Evolutionary conservation across 75 land plant genomes (phyloP).

Genomic region (Azolla pinnata): DNA sequence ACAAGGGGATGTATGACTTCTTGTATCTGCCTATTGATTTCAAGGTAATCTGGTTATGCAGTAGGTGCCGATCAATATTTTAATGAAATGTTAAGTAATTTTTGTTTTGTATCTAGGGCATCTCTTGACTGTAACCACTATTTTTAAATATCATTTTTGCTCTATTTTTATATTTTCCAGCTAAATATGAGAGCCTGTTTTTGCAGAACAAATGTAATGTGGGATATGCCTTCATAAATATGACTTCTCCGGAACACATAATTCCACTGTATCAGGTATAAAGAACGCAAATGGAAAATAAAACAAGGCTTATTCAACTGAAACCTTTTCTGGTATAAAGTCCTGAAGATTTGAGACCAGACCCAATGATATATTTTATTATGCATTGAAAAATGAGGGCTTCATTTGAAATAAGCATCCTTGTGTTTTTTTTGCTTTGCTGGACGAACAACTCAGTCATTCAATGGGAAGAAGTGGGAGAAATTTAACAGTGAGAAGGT

Average conservation of each 20-base stretch:
- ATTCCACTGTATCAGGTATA: conserved; percentile 38
- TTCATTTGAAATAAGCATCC: neutral
- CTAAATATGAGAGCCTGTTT: neutral
- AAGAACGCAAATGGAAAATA: neutral
- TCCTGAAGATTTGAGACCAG: too few relatives aligned
- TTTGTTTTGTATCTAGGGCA: too few relatives aligned
- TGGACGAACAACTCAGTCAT: conserved; percentile 12
- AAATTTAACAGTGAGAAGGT: conserved; percentile 47
- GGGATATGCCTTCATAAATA: conserved; percentile 51
- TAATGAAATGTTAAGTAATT: too few relatives aligned
- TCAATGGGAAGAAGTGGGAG: conserved; percentile 49
- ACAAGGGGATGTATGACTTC: conserved; percentile 30
- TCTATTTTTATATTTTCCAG: too few relatives aligned
- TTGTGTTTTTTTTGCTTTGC: neutral
- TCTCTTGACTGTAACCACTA: too few relatives aligned
- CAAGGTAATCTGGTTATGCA: conserved; percentile 34
- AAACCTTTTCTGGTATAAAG: neutral
- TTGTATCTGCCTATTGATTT: conserved; percentile 47
- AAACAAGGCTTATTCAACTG: neutral
- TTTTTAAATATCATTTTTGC: too few relatives aligned
- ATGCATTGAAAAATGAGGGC: neutral
- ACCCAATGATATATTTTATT: too few relatives aligned
- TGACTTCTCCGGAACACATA: conserved; percentile 35
- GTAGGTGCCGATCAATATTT: too few relatives aligned
- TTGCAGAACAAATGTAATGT: conserved; percentile 72